Base-by-base conservation (phyloP, 2,329 filamentous ascomycete species). In the Byssochlamys sp. region DNA sequence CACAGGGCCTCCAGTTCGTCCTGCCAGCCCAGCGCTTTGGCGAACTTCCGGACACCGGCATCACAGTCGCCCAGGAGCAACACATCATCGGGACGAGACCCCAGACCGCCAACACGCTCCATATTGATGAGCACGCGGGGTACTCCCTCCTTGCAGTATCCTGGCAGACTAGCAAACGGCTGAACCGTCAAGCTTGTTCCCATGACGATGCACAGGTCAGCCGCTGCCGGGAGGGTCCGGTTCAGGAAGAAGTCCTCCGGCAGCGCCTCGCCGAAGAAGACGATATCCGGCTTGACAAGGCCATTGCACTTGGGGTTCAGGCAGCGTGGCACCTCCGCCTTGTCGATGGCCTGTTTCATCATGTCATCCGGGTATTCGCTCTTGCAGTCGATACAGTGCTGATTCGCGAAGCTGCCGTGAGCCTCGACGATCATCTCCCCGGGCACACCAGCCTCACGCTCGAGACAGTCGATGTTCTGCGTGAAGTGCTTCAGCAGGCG, bases 381-480 rank as follows among this genome's bases (percentile, higher is more conserved):
- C 68, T 85, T 85, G 78, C 94, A 99, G 26, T 96, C 90, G 66
- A 97, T 91, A 72, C 94, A 99, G 63, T 87, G 83, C 74, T 97
- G 92, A 0, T 83, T 84, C 25, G 92, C 92, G 70, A 97, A 99
- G 71, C 90, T 96, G 52, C 94, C 94, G 71, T 99, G 94, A 0
- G 94, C 94, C 74, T 97, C 92, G 31, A 99, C 81, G 54, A 99
- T 91, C 72, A 83, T 85, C 1, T 92, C 85, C 0, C 78, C 80
- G 0, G 91, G 89, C 0, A 99, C 85, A 27, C 94, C 94, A 11
- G 92, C 94, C 63, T 84, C 81, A 25, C 91, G 84, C 75, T 99
- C 94, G 11, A 99, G 81, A 67, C 91, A 96, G 75, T 99, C 94
- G 64, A 99, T 97, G 69, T 99, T 99, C 70, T 99, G 94, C 0